A percentile compares a stretch with the other conserved stretches of the same genome.
Evolutionary conservation across 306 rosid species (phyloP).

Genomic region (Mimosa pudica): DNA sequence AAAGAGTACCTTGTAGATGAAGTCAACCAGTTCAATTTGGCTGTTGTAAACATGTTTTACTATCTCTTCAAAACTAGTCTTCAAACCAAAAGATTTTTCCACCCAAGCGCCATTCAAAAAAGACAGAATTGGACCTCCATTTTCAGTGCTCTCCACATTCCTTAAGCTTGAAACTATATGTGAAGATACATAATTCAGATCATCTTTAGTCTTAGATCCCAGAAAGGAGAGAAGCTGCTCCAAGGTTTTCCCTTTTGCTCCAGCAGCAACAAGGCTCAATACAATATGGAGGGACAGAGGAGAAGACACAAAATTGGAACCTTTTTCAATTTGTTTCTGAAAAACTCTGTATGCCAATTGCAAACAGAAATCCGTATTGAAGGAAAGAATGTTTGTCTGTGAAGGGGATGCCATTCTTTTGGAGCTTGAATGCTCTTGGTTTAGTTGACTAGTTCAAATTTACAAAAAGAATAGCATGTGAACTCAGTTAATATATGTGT

Average conservation of each 20-base stretch:
- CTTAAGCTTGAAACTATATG: neutral
- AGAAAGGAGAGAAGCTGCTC: neutral
- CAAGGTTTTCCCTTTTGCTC: neutral
- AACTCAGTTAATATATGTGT: neutral
- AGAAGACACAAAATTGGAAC: slow-evolving; percentile 23
- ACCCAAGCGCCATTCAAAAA: slow-evolving; percentile 22
- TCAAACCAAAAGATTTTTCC: slow-evolving; percentile 22
- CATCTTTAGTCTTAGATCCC: neutral
- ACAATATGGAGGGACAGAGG: slow-evolving; percentile 17
- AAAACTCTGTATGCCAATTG: slow-evolving; percentile 22
- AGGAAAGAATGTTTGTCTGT: neutral
- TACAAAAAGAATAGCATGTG: neutral
- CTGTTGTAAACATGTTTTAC: slow-evolving; percentile 2
- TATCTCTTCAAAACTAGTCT: neutral
- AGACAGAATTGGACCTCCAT: neutral
- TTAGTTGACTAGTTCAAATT: neutral
- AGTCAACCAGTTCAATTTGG: slow-evolving; percentile 17
- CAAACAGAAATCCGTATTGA: slow-evolving; percentile 20
- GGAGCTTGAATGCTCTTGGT: neutral
- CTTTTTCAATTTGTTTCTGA: neutral
- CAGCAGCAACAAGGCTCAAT: neutral
- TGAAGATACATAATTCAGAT: neutral
- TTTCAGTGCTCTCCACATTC: neutral
- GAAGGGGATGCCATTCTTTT: neutral
- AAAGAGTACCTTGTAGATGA: neutral